These are phyloP conservation scores for Tetratostichococcus sp. DNA, from an alignment of 139 green algal genomes.

Conservation along the genomic window DNA sequence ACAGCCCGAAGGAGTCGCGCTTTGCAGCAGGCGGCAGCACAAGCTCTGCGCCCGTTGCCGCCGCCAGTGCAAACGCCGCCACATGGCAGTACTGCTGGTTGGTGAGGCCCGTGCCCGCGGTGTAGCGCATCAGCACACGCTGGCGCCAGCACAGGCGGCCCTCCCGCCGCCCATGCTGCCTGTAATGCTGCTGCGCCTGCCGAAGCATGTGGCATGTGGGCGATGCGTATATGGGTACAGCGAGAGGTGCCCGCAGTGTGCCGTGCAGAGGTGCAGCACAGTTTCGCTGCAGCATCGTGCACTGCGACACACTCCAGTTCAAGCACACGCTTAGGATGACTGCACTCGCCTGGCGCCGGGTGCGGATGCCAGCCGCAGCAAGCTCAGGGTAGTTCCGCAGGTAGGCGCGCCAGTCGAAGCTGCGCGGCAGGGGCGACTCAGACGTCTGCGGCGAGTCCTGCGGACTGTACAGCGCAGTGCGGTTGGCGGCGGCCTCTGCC, in stretches of 20 bases:
- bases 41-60: conserved; percentile 35
- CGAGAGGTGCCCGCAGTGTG: too few species aligned
- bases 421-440: too few species aligned
- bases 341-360: conserved; percentile 16
- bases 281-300: too few species aligned
- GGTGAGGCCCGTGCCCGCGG: conserved; percentile 51
- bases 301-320: too few species aligned
- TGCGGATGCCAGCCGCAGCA: conserved; percentile 10
- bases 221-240: too few species aligned
- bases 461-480: too few species aligned
- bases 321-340: too few species aligned
- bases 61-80: conserved; percentile 37
- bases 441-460: too few species aligned
- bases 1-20: conserved; percentile 34
- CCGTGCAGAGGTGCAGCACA: too few species aligned
- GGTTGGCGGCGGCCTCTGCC: too few species aligned
- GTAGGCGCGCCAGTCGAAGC: conserved; percentile 21
- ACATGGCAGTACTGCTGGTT: conserved; percentile 65
- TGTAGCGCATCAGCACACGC: conserved; percentile 49
- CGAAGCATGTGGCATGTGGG: too few species aligned
- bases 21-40: conserved; percentile 36
- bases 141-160: conserved; percentile 26
- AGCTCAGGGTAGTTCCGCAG: conserved; percentile 41
- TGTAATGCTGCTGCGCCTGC: conserved; percentile 44
- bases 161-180: conserved; percentile 25